phyloP scores from a whole-genome alignment of 345 rosid species.

The Gossypium anomalum region DNA sequence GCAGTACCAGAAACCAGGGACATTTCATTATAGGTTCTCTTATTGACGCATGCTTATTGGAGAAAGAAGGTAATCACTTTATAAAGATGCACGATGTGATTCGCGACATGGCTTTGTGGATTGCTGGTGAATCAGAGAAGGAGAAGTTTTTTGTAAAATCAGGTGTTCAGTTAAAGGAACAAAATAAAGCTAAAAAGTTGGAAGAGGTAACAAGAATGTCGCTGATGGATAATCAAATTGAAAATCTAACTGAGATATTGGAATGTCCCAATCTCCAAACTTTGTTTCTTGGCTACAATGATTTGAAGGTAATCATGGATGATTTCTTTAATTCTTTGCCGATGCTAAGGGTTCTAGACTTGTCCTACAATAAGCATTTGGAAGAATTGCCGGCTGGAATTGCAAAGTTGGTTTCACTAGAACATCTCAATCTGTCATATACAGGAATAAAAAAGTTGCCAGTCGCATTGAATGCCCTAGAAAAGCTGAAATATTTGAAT shows the following conservation, averaged over 20 bases:
- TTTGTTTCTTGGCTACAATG: not conserved
- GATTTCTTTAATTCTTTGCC: not conserved
- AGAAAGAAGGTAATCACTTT: not conserved
- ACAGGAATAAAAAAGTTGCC: not conserved
- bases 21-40: not conserved
- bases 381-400: not conserved
- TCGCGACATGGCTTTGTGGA: conserved; percentile 7
- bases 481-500: conserved; percentile 17
- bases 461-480: conserved; percentile 21
- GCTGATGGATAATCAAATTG: not conserved
- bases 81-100: not conserved
- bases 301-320: not conserved
- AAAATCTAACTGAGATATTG: not conserved
- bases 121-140: not conserved
- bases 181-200: conserved; percentile 17
- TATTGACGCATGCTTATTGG: conserved; percentile 22
- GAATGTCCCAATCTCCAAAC: not conserved
- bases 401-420: conserved; percentile 11
- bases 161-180: conserved; percentile 5
- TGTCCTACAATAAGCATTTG: fast-evolving
- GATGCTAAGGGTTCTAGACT: not conserved
- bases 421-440: conserved; percentile 23
- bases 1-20: not conserved
- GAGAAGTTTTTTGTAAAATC: conserved; percentile 14
- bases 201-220: conserved; percentile 14